These are phyloP conservation scores for Phytophthora idaei DNA, from an alignment of 352 stramenopile species.

Conservation along the genomic window DNA sequence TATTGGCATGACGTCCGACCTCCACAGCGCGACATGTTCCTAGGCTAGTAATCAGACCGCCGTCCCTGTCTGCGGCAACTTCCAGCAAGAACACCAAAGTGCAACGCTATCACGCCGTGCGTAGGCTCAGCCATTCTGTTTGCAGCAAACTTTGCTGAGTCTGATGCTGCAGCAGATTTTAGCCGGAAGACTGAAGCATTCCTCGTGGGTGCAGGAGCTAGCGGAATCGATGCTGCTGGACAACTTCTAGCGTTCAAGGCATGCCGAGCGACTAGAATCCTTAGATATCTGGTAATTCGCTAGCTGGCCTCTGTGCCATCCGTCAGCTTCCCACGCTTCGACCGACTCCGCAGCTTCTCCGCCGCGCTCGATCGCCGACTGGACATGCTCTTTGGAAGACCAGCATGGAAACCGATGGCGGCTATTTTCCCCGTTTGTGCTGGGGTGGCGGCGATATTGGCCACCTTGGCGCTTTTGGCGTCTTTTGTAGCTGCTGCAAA, in stretches of 20 bases:
- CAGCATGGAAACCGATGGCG: conserved; percentile 9
- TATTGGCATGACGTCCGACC: neutral
- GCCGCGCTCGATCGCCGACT: conserved; percentile 29
- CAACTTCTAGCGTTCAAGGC: too few species aligned
- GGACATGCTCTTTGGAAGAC: conserved; percentile 21
- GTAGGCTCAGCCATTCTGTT: too few species aligned
- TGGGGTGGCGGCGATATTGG: neutral
- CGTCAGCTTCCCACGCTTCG: conserved; percentile 8
- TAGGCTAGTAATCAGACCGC: conserved; percentile 7
- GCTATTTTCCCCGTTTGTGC: neutral
- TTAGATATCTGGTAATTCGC: neutral
- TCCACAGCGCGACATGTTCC: conserved; percentile 4
- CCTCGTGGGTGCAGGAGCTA: too few species aligned
- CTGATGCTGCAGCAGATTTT: too few species aligned
- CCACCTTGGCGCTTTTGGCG: conserved; percentile 6
- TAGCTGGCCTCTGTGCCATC: neutral
- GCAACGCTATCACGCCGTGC: neutral
- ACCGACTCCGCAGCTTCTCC: conserved; percentile 33
- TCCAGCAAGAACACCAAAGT: neutral
- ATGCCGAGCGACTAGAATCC: too few species aligned
- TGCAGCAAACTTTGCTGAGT: too few species aligned
- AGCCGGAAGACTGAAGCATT: too few species aligned
- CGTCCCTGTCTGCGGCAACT: neutral
- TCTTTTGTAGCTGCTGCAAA: neutral
- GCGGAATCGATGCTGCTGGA: too few species aligned